Conservation (phyloP, 495 filamentous ascomycete species). For the Tuber calosporum region DNA sequence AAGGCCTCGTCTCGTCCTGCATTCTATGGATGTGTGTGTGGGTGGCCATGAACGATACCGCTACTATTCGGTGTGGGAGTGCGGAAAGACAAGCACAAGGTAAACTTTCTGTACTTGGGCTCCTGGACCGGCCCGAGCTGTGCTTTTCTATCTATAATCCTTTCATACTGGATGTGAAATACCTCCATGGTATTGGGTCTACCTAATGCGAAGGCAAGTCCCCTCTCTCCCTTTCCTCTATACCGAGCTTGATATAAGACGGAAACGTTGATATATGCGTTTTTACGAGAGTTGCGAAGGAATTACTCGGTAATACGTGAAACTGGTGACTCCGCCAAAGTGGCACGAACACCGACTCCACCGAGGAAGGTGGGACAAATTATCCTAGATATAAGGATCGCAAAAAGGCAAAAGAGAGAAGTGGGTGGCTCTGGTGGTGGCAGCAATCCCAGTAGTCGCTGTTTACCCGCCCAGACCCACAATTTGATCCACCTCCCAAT, state of each 20-base stretch:
- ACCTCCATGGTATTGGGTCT: background rate
- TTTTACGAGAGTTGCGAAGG: background rate
- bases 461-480: slow-evolving; percentile 4
- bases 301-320: background rate
- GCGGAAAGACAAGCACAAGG: background rate
- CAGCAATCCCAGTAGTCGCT: background rate
- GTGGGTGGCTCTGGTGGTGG: background rate
- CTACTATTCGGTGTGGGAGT: background rate
- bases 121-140: background rate
- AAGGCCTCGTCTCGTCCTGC: background rate
- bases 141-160: background rate
- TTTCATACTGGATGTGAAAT: background rate
- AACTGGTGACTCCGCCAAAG: background rate
- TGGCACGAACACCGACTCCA: background rate
- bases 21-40: background rate
- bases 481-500: slow-evolving; percentile 3
- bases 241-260: background rate
- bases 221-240: background rate
- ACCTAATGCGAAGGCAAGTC: background rate
- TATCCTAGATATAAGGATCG: background rate
- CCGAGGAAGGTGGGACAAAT: background rate
- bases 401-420: background rate
- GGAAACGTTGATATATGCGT: background rate
- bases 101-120: background rate
- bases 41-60: background rate